Evolutionary conservation across 75 land plant genomes (phyloP).

Genomic region (Cupressus sempervirens): DNA sequence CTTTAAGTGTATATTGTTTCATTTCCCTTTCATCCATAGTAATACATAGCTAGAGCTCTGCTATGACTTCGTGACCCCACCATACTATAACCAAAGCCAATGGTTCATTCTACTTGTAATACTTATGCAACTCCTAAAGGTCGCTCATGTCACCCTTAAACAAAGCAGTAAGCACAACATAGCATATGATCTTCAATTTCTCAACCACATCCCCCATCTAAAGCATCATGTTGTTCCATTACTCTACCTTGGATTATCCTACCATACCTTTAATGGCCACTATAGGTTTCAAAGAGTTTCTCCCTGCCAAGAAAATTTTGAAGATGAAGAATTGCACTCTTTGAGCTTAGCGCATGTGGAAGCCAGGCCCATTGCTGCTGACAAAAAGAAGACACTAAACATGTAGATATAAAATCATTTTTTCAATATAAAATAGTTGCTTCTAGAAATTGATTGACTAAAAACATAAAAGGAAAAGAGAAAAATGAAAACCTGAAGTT

Average conservation of each 20-base stretch:
- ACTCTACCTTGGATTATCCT: slow-evolving; percentile 44
- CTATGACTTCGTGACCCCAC: slow-evolving; percentile 29
- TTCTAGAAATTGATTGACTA: too few relatives aligned
- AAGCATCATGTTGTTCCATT: slow-evolving; percentile 48
- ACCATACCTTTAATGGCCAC: slow-evolving; percentile 48
- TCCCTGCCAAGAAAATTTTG: background rate
- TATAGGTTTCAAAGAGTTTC: background rate
- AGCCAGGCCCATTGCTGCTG: too few relatives aligned
- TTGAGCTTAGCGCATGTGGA: too few relatives aligned
- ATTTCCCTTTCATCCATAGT: slow-evolving; percentile 29
- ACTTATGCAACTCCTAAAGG: slow-evolving; percentile 48
- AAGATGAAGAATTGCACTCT: background rate
- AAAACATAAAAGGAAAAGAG: too few relatives aligned
- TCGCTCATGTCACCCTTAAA: slow-evolving; percentile 55
- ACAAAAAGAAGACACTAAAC: too few relatives aligned
- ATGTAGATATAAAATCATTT: too few relatives aligned
- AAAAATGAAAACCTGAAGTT: too few relatives aligned
- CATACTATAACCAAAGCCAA: slow-evolving; percentile 44
- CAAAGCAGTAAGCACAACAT: slow-evolving; percentile 18
- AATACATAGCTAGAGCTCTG: slow-evolving; percentile 41
- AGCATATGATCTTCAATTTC: slow-evolving; percentile 31
- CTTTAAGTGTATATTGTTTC: slow-evolving; percentile 42
- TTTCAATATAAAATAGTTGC: too few relatives aligned
- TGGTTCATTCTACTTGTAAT: slow-evolving; percentile 45
- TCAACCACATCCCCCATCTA: slow-evolving; percentile 59